These are phyloP conservation scores for Starmerella sp. DNA, from an alignment of 805 yeast genomes.

Conservation along the genomic window DNA sequence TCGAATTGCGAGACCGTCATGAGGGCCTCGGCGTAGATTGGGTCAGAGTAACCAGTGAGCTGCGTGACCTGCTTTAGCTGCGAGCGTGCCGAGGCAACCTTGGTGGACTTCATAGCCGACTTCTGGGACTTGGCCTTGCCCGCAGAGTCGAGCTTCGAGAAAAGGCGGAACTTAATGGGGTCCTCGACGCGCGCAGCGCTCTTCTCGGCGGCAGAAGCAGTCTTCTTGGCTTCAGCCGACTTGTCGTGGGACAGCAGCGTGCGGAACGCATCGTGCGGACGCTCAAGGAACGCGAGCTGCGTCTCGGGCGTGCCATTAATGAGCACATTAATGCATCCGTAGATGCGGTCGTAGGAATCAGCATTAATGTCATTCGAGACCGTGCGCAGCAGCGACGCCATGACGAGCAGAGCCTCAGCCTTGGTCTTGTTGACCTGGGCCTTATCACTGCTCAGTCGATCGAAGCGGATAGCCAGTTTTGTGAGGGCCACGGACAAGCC, in stretches of 20 bases:
- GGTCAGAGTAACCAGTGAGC: conserved; percentile 96
- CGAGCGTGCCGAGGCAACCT: conserved; percentile 36
- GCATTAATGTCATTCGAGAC: conserved; percentile 85
- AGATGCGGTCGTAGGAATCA: conserved; percentile 89
- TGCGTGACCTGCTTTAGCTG: conserved; percentile 81
- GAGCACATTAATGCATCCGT: conserved; percentile 73
- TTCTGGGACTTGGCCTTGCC: neutral
- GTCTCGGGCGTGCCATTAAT: conserved; percentile 41
- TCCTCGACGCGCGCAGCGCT: conserved; percentile 34
- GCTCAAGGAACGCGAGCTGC: conserved; percentile 68
- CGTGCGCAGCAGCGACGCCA: conserved; percentile 83
- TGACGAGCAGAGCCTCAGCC: conserved; percentile 86
- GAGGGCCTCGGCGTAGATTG: conserved; percentile 95
- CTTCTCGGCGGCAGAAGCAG: conserved; percentile 38
- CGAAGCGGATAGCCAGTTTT: conserved; percentile 69
- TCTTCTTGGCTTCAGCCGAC: conserved; percentile 20
- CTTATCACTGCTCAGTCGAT: conserved; percentile 11
- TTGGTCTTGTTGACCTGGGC: conserved; percentile 63
- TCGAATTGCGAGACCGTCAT: conserved; percentile 95
- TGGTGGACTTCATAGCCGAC: neutral
- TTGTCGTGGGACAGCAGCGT: conserved; percentile 48
- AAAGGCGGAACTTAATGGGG: conserved; percentile 23
- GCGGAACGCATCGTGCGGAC: conserved; percentile 75
- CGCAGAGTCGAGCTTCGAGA: conserved; percentile 12
- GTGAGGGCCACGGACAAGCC: conserved; percentile 80